Evolutionary conservation across 1,139 yeast genomes (phyloP).

Genomic region (Wickerhamiella pararugosa): DNA sequence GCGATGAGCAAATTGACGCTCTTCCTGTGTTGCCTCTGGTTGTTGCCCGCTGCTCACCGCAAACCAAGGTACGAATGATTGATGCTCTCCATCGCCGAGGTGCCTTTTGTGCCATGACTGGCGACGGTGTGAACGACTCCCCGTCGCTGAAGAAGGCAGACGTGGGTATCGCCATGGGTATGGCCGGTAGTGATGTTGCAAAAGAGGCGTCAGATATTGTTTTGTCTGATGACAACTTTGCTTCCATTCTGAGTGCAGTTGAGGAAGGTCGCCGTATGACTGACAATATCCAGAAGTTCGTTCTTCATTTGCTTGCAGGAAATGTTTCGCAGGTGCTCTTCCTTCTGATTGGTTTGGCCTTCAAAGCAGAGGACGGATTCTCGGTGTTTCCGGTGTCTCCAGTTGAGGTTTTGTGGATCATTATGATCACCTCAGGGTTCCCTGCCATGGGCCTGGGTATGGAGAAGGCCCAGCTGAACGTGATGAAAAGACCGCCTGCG

Average conservation of each 20-base stretch:
- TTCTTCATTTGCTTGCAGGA: conserved; percentile 62
- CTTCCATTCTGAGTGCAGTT: conserved; percentile 60
- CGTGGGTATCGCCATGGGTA: conserved; percentile 82
- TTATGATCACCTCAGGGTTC: conserved; percentile 64
- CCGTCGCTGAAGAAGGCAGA: conserved; percentile 70
- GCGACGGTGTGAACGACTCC: conserved; percentile 78
- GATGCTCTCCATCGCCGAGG: conserved; percentile 64
- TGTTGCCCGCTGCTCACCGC: conserved; percentile 76
- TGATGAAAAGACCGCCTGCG: conserved; percentile 51
- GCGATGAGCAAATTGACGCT: conserved; percentile 47
- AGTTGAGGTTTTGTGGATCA: conserved; percentile 67
- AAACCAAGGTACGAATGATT: conserved; percentile 71
- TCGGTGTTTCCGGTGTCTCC: conserved; percentile 71
- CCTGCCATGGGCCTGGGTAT: conserved; percentile 83
- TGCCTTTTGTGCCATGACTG: conserved; percentile 71
- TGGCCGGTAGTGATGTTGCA: conserved; percentile 70
- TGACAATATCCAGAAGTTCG: conserved; percentile 66
- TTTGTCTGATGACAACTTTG: conserved; percentile 60
- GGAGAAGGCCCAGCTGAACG: conserved; percentile 50
- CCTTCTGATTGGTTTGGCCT: conserved; percentile 57
- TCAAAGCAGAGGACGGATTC: conserved; percentile 40
- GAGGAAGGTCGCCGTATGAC: conserved; percentile 79
- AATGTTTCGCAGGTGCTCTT: conserved; percentile 67
- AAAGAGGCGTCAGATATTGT: conserved; percentile 70
- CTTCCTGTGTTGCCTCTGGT: conserved; percentile 64